phyloP scores from a whole-genome alignment of 2,329 filamentous ascomycete genomes.

The Volutella citrinella region DNA sequence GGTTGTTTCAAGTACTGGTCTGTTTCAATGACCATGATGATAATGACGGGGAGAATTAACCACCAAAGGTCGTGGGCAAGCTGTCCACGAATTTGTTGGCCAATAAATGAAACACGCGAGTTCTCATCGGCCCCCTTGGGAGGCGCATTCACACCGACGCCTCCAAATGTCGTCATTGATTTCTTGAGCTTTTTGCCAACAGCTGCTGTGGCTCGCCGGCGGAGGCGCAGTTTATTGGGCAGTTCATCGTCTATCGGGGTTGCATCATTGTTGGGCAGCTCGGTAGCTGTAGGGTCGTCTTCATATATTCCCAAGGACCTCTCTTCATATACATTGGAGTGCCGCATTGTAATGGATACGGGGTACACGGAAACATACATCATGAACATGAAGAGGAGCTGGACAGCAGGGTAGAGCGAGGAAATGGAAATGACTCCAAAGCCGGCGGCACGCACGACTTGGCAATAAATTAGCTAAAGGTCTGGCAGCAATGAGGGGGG shows the following conservation, averaged over 20 bases:
- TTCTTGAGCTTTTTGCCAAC: slow-evolving; percentile 35
- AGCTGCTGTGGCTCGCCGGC: slow-evolving; percentile 21
- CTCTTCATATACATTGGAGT: slow-evolving; percentile 72
- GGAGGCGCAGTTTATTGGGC: slow-evolving; percentile 14
- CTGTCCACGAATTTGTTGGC: slow-evolving; percentile 60
- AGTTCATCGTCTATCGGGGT: slow-evolving; percentile 28
- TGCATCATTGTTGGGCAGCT: slow-evolving; percentile 9
- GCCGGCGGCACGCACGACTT: slow-evolving; percentile 61
- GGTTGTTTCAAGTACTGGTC: slow-evolving; percentile 51
- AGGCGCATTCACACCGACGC: slow-evolving; percentile 36
- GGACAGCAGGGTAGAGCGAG: slow-evolving; percentile 53
- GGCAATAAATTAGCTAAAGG: slow-evolving; percentile 6
- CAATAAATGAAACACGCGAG: slow-evolving; percentile 46
- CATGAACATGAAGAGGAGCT: slow-evolving; percentile 60
- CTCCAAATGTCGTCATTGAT: slow-evolving; percentile 41
- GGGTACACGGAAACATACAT: slow-evolving; percentile 67
- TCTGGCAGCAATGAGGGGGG: not conserved
- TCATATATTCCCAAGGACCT: slow-evolving; percentile 60
- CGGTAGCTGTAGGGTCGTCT: slow-evolving; percentile 24
- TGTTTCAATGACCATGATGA: slow-evolving; percentile 60
- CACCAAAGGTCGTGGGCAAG: slow-evolving; percentile 67
- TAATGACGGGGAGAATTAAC: slow-evolving; percentile 57
- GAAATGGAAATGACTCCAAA: slow-evolving; percentile 64
- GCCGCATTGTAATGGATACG: slow-evolving; percentile 61
- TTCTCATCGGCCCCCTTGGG: slow-evolving; percentile 24